phyloP scores from a whole-genome alignment of 768 basidiomycete genomes.

The Phanerodontia chrysosporium region DNA sequence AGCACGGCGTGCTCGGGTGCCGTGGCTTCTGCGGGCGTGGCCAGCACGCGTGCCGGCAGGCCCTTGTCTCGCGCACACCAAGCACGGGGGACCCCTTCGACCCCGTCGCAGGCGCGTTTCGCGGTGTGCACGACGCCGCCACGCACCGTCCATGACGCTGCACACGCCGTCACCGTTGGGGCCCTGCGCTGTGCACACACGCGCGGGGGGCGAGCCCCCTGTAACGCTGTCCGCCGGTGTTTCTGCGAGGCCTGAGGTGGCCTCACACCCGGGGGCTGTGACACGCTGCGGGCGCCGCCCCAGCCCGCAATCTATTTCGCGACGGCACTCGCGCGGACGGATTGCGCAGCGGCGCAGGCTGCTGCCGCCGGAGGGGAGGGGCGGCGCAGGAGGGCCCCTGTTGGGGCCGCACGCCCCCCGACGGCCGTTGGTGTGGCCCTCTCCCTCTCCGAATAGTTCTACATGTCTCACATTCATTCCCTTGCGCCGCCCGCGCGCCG shows the following conservation, averaged over 20 bases:
- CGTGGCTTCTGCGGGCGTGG: conserved; percentile 29
- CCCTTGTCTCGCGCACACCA: not conserved
- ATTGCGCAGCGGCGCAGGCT: not conserved
- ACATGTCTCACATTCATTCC: too few species aligned
- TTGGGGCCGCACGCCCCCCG: too few species aligned
- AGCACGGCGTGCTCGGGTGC: not conserved
- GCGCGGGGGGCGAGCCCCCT: too few species aligned
- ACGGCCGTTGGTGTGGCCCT: too few species aligned
- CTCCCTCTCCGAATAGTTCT: too few species aligned
- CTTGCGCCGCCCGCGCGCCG: too few species aligned
- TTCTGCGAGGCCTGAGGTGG: not conserved
- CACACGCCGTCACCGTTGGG: too few species aligned
- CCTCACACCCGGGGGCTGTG: not conserved
- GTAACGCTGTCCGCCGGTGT: not conserved
- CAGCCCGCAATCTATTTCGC: not conserved
- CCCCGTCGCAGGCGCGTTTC: too few species aligned
- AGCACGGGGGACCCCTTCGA: too few species aligned
- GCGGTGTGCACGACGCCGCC: not conserved
- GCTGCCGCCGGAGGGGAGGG: not conserved
- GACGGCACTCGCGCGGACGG: too few species aligned
- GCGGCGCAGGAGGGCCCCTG: too few species aligned
- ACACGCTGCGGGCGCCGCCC: not conserved
- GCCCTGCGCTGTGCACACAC: too few species aligned
- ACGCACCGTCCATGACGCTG: not conserved
- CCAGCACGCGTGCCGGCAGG: conserved; percentile 19